These are phyloP conservation scores for Lignosus rhinocerotis DNA, from an alignment of 1,284 basidiomycete genomes.

Conservation along the genomic window DNA sequence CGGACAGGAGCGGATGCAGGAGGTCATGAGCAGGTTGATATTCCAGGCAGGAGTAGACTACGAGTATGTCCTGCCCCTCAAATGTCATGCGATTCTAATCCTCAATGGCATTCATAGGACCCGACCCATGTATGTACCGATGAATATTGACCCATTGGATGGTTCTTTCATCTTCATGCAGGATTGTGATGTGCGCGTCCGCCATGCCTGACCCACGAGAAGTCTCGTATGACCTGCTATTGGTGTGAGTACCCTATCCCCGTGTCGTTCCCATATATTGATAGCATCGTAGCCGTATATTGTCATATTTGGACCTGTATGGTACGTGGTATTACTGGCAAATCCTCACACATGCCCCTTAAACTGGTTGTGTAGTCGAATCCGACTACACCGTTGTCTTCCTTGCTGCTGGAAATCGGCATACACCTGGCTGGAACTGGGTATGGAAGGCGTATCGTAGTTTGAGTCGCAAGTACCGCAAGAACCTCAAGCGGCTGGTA, in stretches of 20 bases:
- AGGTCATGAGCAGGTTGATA: conserved; percentile 70
- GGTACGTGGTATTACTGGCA: conserved; percentile 44
- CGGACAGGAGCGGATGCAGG: conserved; percentile 53
- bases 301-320: conserved; percentile 77
- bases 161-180: conserved; percentile 28
- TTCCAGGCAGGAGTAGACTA: conserved; percentile 88
- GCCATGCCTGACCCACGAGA: conserved; percentile 77
- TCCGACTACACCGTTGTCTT: conserved; percentile 86
- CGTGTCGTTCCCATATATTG: neutral
- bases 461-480: conserved; percentile 80
- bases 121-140: conserved; percentile 70
- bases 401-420: conserved; percentile 76
- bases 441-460: conserved; percentile 87
- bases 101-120: conserved; percentile 50
- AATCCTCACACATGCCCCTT: neutral
- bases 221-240: conserved; percentile 76
- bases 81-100: neutral
- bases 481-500: conserved; percentile 82
- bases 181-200: conserved; percentile 81
- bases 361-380: conserved; percentile 56
- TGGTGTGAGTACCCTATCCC: conserved; percentile 54
- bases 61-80: conserved; percentile 52
- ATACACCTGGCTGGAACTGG: conserved; percentile 86
- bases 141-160: neutral
- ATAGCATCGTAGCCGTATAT: conserved; percentile 53